Conservation (phyloP, 2,329 filamentous ascomycete species). For the Xylariaceae sp. region DNA sequence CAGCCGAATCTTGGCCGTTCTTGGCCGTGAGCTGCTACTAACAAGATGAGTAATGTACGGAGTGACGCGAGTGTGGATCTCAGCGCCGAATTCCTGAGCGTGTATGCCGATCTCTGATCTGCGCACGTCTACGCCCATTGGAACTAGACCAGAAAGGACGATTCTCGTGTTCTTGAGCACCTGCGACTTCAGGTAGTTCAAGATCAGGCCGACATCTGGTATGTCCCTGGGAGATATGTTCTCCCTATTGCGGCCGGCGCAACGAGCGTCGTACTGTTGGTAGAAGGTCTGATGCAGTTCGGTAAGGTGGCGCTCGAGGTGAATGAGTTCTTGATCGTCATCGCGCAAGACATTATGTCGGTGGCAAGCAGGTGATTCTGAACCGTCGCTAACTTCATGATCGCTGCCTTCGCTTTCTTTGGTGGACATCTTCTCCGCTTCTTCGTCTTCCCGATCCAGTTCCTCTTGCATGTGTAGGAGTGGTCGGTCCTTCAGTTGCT, state of each 20-base stretch:
- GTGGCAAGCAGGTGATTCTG: slow-evolving; percentile 35
- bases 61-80: slow-evolving; percentile 51
- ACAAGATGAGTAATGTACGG: slow-evolving; percentile 68
- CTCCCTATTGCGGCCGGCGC: slow-evolving; percentile 41
- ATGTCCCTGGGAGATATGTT: slow-evolving; percentile 48
- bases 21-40: slow-evolving; percentile 62
- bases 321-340: slow-evolving; percentile 75
- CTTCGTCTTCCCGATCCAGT: slow-evolving; percentile 77
- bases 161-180: slow-evolving; percentile 72
- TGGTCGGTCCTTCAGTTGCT: slow-evolving; percentile 83
- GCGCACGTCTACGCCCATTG: slow-evolving; percentile 71
- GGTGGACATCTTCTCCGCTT: slow-evolving; percentile 42
- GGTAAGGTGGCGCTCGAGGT: slow-evolving; percentile 70
- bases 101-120: slow-evolving; percentile 83
- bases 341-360: slow-evolving; percentile 78
- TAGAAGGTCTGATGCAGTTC: slow-evolving; percentile 77
- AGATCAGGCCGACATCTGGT: slow-evolving; percentile 80
- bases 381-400: slow-evolving; percentile 28
- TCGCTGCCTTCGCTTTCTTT: slow-evolving; percentile 43
- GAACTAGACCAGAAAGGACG: slow-evolving; percentile 87
- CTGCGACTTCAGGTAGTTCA: slow-evolving; percentile 71
- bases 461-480: slow-evolving; percentile 88
- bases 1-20: slow-evolving; percentile 86
- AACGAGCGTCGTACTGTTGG: slow-evolving; percentile 65
- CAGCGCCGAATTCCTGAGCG: slow-evolving; percentile 78